A percentile compares a stretch with the other conserved stretches of the same genome.
phyloP scores from a whole-genome alignment of 208 protist species.

The Acanthamoeba quina region DNA sequence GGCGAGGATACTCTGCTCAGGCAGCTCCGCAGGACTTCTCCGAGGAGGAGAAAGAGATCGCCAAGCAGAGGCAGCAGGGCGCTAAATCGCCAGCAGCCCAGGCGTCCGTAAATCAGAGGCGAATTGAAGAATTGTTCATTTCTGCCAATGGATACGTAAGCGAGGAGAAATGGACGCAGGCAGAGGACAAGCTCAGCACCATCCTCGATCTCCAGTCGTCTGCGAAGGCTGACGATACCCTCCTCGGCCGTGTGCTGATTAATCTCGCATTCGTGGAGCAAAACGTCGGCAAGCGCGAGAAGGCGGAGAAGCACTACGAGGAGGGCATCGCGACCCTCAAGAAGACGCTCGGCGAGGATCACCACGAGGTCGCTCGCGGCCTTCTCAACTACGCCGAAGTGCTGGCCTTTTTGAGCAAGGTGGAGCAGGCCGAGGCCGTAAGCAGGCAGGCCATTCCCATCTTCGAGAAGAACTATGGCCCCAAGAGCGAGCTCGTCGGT shows the following conservation, averaged over 20 bases:
- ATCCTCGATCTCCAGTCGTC: conserved; percentile 3
- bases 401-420: neutral
- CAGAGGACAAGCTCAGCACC: neutral
- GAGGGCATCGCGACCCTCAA: neutral
- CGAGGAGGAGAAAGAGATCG: conserved; percentile 18
- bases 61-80: conserved; percentile 8
- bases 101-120: neutral
- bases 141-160: neutral
- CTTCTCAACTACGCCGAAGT: conserved; percentile 42
- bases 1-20: neutral
- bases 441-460: conserved; percentile 35
- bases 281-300: conserved; percentile 19
- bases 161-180: conserved; percentile 34
- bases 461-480: conserved; percentile 31
- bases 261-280: conserved; percentile 30
- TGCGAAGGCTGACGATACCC: neutral
- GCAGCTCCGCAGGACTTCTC: neutral
- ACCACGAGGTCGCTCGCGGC: neutral
- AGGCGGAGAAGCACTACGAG: neutral
- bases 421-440: neutral
- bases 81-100: neutral
- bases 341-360: neutral
- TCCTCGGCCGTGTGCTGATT: neutral
- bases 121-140: neutral
- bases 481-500: conserved; percentile 3